Evolutionary conservation across 768 basidiomycete species (phyloP), one percentile per base, ranked within the genome.

Genomic region (Hydnomerulius pinastri): DNA sequence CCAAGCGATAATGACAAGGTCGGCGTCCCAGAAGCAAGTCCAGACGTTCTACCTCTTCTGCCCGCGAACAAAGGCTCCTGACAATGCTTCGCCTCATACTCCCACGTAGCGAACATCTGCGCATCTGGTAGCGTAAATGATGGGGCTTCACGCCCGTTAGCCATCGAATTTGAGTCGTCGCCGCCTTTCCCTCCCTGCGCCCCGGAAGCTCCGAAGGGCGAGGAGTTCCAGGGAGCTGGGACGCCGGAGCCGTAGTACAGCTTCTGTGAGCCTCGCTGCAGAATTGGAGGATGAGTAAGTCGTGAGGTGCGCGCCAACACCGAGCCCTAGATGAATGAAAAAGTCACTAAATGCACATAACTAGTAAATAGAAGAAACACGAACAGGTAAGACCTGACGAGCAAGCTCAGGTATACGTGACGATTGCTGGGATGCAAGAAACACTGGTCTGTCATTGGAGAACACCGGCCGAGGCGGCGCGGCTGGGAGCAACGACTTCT

Each of bases 321-420:
- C 11, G 81, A 59, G 15, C 79, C 75, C 81, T 86, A 60, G 53
- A n/a, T 17, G 37, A n/a, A 29, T 25, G 17, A 0, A 10, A 42
- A 23, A 9, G 13, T 62, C 44, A 63, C 46, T 12, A 29, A n/a
- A 20, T 12, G 15, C 21, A 21, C 10, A 3, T 6, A 0, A 4
- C 2, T 0, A 21, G 6, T 3, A 8, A 25, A 23, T 38, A 9
- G 18, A 23, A 33, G 42, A 57, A 21, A 28, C 49, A 74, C 85
- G 53, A 63, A 90, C 88, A 29, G 86, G 80, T 42, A 92, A 79
- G 9, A 86, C 78, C 53, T 77, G 73, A 21, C 83, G 75, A 8
- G 87, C 81, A 39, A 92, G 71, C 44, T 83, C 80, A 6, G 87
- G 86, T 39, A 90, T 73, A 47, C 85, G 72, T 11, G 83, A 84